phyloP scores from a whole-genome alignment of 805 yeast species.

The Scheffersomyces lignosus region DNA sequence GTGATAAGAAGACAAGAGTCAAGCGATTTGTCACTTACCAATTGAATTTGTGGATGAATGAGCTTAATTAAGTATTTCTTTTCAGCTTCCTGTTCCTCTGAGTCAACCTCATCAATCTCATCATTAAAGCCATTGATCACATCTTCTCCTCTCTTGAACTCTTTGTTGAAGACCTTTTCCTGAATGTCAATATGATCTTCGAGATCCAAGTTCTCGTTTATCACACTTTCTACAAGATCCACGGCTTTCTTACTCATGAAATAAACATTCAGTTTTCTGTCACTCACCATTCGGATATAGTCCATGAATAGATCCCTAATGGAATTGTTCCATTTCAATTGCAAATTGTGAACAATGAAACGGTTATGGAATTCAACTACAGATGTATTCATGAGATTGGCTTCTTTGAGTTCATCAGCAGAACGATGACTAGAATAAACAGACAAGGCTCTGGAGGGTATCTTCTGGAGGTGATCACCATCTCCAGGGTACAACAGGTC shows the following conservation, averaged over 20 bases:
- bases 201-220: conserved; percentile 18
- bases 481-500: no score
- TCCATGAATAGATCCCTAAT: conserved; percentile 64
- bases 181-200: conserved; percentile 10
- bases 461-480: conserved; percentile 6
- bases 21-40: conserved; percentile 46
- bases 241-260: conserved; percentile 52
- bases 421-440: conserved; percentile 31
- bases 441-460: conserved; percentile 21
- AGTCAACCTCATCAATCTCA: conserved; percentile 42
- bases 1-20: conserved; percentile 52
- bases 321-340: conserved; percentile 75
- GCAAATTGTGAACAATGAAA: conserved; percentile 69
- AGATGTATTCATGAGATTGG: conserved; percentile 18
- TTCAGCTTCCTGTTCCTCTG: conserved; percentile 41
- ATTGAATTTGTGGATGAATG: conserved; percentile 80
- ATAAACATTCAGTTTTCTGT: conserved; percentile 42
- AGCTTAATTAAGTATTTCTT: conserved; percentile 67
- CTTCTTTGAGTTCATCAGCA: conserved; percentile 23
- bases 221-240: conserved; percentile 45
- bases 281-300: conserved; percentile 49
- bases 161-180: conserved; percentile 12
- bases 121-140: conserved; percentile 51
- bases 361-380: conserved; percentile 57
- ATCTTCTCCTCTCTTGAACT: conserved; percentile 25